Evolutionary conservation across 257 asterid genomes (phyloP).

Genomic region (Verbascum thapsus): DNA sequence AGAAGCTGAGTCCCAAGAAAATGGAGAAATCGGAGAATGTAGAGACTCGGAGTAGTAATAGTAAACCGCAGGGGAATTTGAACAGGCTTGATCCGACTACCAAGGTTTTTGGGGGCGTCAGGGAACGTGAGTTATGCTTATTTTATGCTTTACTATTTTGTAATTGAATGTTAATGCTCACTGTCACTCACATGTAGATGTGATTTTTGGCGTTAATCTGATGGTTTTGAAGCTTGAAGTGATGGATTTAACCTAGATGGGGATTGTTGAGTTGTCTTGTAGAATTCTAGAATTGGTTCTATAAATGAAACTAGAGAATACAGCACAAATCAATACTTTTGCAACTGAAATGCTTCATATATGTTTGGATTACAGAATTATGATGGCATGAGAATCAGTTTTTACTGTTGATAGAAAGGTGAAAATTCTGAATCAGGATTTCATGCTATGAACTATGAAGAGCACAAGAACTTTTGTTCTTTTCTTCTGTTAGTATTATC

Average conservation of each 20-base stretch:
- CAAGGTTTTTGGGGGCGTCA: constrained; percentile 64
- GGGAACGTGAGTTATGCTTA: constrained; percentile 61
- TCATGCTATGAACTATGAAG: neutral
- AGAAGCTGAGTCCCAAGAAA: constrained; percentile 34
- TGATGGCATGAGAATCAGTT: constrained; percentile 3
- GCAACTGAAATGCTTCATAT: constrained; percentile 16
- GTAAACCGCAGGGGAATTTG: constrained; percentile 54
- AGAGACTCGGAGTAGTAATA: constrained; percentile 30
- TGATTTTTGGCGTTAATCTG: neutral
- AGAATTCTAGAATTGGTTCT: no score
- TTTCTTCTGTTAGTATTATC: neutral
- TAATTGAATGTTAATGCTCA: neutral
- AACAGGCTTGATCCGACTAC: constrained; percentile 73
- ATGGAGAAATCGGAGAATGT: constrained; percentile 29
- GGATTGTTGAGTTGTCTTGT: constrained; percentile 19
- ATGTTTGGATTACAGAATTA: neutral
- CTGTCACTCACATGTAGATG: neutral
- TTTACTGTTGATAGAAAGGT: neutral
- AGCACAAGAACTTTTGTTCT: neutral
- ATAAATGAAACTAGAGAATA: neutral
- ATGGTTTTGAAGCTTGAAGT: constrained; percentile 1
- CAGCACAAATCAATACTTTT: neutral
- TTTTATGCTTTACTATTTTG: neutral
- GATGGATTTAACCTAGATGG: constrained; percentile 15
- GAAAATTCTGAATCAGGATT: neutral